Percentiles rank a stretch among this genome's conserved stretches.
phyloP scores from a whole-genome alignment of 108 stramenopile genomes.

The Pseudonitzschia pungens region DNA sequence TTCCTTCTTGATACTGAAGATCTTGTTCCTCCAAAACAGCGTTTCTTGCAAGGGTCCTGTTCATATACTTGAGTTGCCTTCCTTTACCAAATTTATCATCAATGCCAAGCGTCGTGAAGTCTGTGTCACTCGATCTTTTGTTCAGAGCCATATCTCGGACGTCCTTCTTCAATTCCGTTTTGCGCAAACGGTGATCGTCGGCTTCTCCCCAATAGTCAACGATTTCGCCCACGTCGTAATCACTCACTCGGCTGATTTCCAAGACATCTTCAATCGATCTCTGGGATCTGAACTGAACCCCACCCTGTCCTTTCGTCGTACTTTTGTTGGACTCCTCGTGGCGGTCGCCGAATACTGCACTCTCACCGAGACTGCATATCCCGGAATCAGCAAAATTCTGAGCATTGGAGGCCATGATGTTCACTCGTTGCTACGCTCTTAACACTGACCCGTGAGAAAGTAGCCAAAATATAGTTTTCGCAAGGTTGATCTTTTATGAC shows the following conservation, averaged over 20 bases:
- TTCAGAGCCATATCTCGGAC: conserved; percentile 21
- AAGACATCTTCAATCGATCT: conserved; percentile 26
- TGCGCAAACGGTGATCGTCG: conserved; percentile 28
- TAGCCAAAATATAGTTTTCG: no score
- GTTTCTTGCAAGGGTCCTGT: conserved; percentile 6
- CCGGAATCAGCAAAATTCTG: no score
- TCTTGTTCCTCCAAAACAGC: conserved; percentile 45
- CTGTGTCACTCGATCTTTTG: conserved; percentile 26
- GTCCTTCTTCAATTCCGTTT: conserved; percentile 28
- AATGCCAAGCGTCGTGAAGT: conserved; percentile 32
- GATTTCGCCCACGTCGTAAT: conserved; percentile 33
- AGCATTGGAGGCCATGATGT: no score
- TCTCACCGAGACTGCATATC: no score
- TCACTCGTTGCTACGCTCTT: no score
- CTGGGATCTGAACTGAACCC: conserved; percentile 22
- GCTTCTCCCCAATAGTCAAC: conserved; percentile 34
- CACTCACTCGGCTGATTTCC: conserved; percentile 33
- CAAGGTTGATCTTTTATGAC: no score
- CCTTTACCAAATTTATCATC: conserved; percentile 38
- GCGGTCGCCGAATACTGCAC: no score
- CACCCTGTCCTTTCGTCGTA: conserved; percentile 2
- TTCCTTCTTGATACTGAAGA: conserved; percentile 31
- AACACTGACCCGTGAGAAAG: no score
- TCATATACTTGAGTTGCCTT: conserved; percentile 19
- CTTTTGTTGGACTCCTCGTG: no score